Evolutionary conservation across 2,329 filamentous ascomycete species (phyloP).

Genomic region (Arthrobotrys sphaeroides): DNA sequence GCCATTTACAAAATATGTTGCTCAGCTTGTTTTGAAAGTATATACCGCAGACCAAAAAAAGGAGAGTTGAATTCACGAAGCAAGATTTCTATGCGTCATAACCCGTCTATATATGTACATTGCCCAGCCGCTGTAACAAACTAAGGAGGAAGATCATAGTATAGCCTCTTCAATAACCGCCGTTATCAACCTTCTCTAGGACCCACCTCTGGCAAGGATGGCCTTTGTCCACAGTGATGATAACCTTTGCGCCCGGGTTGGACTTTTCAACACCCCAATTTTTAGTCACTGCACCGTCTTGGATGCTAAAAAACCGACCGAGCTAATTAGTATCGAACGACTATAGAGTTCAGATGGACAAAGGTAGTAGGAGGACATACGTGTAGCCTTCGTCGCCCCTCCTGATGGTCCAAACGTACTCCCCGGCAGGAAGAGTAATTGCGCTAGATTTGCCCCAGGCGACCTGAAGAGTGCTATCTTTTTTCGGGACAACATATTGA

Average conservation of each 20-base stretch:
- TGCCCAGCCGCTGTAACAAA: too few relatives aligned
- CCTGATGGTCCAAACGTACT: slow-evolving; percentile 7
- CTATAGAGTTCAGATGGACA: neutral
- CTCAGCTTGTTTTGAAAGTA: too few relatives aligned
- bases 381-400: neutral
- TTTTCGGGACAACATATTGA: neutral
- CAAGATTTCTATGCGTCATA: too few relatives aligned
- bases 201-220: neutral
- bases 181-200: neutral
- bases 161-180: too few relatives aligned
- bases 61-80: too few relatives aligned
- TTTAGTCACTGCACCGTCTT: neutral
- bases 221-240: neutral
- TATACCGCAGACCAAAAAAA: too few relatives aligned
- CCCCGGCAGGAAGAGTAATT: neutral
- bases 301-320: neutral
- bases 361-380: neutral
- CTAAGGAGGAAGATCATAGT: too few relatives aligned
- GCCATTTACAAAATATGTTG: too few relatives aligned
- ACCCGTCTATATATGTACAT: too few relatives aligned
- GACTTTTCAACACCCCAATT: neutral
- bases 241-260: neutral
- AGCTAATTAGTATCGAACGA: neutral
- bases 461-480: neutral
- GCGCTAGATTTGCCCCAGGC: neutral